Conservation (phyloP, 768 basidiomycete species). For the Mycena chlorophos region DNA sequence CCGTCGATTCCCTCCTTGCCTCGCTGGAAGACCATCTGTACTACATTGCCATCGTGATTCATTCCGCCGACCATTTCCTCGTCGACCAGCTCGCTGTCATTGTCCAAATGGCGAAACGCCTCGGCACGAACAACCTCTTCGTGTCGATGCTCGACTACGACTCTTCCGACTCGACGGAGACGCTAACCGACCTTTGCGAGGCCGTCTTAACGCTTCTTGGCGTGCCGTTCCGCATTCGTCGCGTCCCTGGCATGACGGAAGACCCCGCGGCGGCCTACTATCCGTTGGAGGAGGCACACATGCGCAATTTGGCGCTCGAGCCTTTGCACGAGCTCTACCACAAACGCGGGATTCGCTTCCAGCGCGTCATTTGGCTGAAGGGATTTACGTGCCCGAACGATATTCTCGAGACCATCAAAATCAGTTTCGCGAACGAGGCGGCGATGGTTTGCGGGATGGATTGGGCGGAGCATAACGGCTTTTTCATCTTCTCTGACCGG, state of each 20-base stretch:
- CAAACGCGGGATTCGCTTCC: conserved; percentile 79
- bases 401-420: conserved; percentile 91
- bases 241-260: conserved; percentile 90
- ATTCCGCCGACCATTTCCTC: conserved; percentile 98
- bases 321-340: conserved; percentile 81
- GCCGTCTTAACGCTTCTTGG: conserved; percentile 91
- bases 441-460: conserved; percentile 99
- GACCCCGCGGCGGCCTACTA: conserved; percentile 91
- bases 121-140: conserved; percentile 88
- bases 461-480: conserved; percentile 97
- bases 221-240: conserved; percentile 87
- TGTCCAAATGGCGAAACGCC: conserved; percentile 88
- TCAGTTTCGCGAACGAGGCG: conserved; percentile 87
- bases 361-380: conserved; percentile 94
- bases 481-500: conserved; percentile 98
- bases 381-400: conserved; percentile 99
- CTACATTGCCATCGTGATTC: conserved; percentile 92
- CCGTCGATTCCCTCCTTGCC: too few species aligned
- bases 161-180: conserved; percentile 93
- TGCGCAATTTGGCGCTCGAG: conserved; percentile 88
- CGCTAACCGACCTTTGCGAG: conserved; percentile 91
- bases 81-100: conserved; percentile 98
- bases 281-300: conserved; percentile 92
- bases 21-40: conserved; percentile 84
- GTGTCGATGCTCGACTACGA: conserved; percentile 98